Conservation (phyloP, 1,284 basidiomycete species). For the Ceratorhiza oryzae-sativae region DNA sequence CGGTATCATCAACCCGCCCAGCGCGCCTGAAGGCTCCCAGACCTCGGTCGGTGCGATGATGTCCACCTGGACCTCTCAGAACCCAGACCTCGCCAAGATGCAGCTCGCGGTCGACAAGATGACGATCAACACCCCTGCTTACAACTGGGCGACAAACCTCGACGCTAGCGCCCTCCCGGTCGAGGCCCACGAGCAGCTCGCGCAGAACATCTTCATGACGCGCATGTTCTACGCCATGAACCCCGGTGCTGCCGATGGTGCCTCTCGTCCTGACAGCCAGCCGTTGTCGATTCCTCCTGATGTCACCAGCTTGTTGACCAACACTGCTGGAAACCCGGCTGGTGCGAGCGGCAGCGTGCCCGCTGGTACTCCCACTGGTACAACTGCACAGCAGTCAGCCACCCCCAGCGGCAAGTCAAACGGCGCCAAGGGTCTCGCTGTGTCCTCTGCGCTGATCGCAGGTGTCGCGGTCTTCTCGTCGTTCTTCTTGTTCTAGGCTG, state of each 20-base stretch:
- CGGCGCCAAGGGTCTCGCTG: slow-evolving; percentile 60
- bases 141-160: slow-evolving; percentile 68
- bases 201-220: slow-evolving; percentile 65
- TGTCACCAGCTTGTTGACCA: slow-evolving; percentile 46
- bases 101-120: slow-evolving; percentile 58
- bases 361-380: slow-evolving; percentile 44
- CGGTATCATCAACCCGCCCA: slow-evolving; percentile 73
- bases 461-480: slow-evolving; percentile 61
- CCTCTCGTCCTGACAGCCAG: slow-evolving; percentile 54
- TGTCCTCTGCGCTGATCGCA: slow-evolving; percentile 60
- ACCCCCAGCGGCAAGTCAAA: slow-evolving; percentile 51
- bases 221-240: slow-evolving; percentile 69
- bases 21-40: slow-evolving; percentile 52
- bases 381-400: slow-evolving; percentile 1
- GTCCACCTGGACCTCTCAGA: slow-evolving; percentile 54
- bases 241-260: slow-evolving; percentile 58
- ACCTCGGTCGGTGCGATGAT: slow-evolving; percentile 63
- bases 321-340: slow-evolving; percentile 47
- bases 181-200: slow-evolving; percentile 60
- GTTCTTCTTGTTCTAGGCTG: slow-evolving; percentile 62
- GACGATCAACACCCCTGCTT: slow-evolving; percentile 58
- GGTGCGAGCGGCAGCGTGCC: slow-evolving; percentile 46
- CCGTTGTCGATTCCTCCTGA: slow-evolving; percentile 59
- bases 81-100: slow-evolving; percentile 65
- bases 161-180: slow-evolving; percentile 62